Evolutionary conservation across 2,329 filamentous ascomycete species (phyloP).

Genomic region (Chaetothyriales sp.): DNA sequence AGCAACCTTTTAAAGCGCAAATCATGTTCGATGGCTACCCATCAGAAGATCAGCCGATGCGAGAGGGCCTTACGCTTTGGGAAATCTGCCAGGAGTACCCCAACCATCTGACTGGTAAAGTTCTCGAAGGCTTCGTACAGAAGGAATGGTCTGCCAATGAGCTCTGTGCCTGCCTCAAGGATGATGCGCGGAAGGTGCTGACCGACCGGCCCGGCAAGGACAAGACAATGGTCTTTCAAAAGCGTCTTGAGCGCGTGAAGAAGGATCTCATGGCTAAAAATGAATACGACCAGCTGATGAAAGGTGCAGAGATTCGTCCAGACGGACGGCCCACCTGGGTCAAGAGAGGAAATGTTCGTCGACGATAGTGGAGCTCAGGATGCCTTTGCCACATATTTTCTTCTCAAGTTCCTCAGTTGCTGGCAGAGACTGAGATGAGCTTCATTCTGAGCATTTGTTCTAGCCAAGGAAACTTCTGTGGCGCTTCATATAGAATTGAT

Average conservation of each 20-base stretch:
- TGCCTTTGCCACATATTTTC: not conserved
- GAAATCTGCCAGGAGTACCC: not conserved
- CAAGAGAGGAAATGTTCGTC: conserved; percentile 1
- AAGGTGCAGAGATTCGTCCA: not conserved
- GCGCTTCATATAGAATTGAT: no score
- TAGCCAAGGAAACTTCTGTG: no score
- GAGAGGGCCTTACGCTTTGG: not conserved
- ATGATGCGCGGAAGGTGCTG: not conserved
- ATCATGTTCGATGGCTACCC: not conserved
- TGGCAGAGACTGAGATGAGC: no score
- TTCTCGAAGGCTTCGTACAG: not conserved
- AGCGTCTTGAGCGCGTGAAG: conserved; percentile 1
- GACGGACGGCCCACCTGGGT: not conserved
- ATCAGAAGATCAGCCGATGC: not conserved
- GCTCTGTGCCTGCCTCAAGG: not conserved
- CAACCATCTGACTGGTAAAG: not conserved
- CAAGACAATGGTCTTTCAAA: conserved; percentile 1
- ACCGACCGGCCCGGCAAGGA: conserved; percentile 1
- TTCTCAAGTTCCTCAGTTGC: no score
- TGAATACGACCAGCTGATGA: not conserved
- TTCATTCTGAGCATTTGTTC: no score
- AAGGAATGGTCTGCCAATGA: conserved; percentile 1
- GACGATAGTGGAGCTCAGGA: not conserved
- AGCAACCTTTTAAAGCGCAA: conserved; percentile 1
- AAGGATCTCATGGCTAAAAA: not conserved